Evolutionary conservation across 1,284 basidiomycete species (phyloP).

Genomic region (Apiotrichum laibachii): DNA sequence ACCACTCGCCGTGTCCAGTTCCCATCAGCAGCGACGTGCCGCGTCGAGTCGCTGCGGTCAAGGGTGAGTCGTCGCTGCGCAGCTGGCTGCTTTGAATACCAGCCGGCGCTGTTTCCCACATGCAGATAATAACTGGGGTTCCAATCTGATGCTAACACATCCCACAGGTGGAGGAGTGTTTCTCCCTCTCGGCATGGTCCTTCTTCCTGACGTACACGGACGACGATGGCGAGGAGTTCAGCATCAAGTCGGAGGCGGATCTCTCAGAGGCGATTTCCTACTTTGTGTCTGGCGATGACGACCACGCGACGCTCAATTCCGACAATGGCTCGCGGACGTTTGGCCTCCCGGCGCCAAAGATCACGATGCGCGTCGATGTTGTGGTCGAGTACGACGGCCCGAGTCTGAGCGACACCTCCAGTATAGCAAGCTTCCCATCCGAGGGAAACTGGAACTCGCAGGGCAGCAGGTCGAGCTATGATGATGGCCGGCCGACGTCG

Average conservation of each 20-base stretch:
- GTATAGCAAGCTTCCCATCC: conserved; percentile 55
- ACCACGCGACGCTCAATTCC: conserved; percentile 68
- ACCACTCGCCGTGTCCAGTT: conserved; percentile 72
- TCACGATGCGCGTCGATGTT: conserved; percentile 71
- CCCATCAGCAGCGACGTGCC: conserved; percentile 69
- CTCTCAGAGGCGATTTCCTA: conserved; percentile 80
- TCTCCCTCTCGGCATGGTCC: conserved; percentile 65
- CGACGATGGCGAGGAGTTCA: conserved; percentile 72
- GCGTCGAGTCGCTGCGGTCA: conserved; percentile 65
- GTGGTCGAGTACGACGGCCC: conserved; percentile 83
- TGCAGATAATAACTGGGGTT: too few relatives aligned
- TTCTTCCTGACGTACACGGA: conserved; percentile 78
- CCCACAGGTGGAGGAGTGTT: conserved; percentile 72
- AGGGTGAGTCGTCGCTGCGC: conserved; percentile 58
- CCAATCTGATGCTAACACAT: too few relatives aligned
- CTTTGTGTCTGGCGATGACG: conserved; percentile 68
- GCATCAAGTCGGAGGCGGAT: conserved; percentile 68
- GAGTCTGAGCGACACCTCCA: conserved; percentile 81
- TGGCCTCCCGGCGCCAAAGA: conserved; percentile 52
- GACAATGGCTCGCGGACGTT: conserved; percentile 12
- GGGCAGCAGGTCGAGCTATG: conserved; percentile 1
- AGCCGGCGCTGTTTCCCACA: background rate
- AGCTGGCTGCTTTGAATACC: background rate
- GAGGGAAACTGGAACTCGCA: conserved; percentile 10
- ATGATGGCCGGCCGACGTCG: background rate